Evolutionary conservation across 2,329 filamentous ascomycete genomes (phyloP), one percentile per base, ranked within the genome.

Genomic region (Fusarium pseudonygamai): DNA sequence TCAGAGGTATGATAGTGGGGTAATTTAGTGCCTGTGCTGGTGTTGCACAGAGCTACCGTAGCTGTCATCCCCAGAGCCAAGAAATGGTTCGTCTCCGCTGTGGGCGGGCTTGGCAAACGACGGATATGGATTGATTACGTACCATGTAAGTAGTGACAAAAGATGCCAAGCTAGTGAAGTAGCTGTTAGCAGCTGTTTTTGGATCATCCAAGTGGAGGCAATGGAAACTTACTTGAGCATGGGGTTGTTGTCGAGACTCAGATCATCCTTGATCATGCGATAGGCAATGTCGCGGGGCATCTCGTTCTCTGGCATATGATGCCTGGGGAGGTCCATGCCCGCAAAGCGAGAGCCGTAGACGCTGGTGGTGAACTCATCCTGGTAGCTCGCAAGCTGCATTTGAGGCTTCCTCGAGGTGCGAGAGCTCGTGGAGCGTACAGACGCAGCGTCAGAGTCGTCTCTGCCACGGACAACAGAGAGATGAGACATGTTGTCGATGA

Each of bases 141-240:
- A 94, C 93, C 95, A 97, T 98, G 86, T 97, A 98, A 2, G 96
- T 98, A 4, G 95, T 97, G 74, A 97, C 95, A 79, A 98, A 98
- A 42, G 92, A 95, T 36, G 96, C 95, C 78, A 98, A 84, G 82
- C 94, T 96, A 62, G 30, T 45, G 28, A 40, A 39, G n/a, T 14
- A 50, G 45, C 37, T 59, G 60, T 69, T 70, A 59, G 50, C 37
- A 49, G 26, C 15, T 59, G 45, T 34, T 69, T 37, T 45, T 10
- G 32, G 61, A 11, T 58, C 30, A 37, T 43, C 40, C 26, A 26
- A 57, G 40, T 28, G 40, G 32, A 53, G 28, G 43, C 18, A 26
- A 47, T 10, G 26, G 11, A 32, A 26, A 79, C 87, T 76, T 84
- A 93, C 91, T 92, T 94, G 72, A 97, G 88, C 87, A 95, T 96